Evolutionary conservation across 2,329 filamentous ascomycete species (phyloP).

Genomic region (Neofusicoccum ribis): DNA sequence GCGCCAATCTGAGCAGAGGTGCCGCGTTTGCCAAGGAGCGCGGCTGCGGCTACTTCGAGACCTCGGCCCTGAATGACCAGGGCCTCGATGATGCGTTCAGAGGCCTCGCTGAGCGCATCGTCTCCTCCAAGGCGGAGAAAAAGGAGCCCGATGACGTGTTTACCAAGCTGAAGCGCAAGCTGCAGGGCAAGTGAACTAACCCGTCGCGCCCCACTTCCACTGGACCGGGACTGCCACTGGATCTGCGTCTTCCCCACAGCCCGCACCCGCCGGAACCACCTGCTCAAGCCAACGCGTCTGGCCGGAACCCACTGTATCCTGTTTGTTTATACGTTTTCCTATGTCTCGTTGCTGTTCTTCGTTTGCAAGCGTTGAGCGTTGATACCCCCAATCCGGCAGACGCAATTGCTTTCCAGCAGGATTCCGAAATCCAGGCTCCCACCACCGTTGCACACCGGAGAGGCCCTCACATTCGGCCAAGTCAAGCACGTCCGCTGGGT

Average conservation of each 20-base stretch:
- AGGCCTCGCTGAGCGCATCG: neutral
- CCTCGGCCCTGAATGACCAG: neutral
- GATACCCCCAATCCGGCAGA: slow-evolving; percentile 9
- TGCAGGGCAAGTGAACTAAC: slow-evolving; percentile 11
- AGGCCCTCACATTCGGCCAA: neutral
- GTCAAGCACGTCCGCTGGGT: neutral
- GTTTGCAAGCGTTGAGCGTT: slow-evolving; percentile 17
- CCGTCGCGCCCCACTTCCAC: neutral
- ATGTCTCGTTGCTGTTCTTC: neutral
- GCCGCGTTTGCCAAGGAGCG: neutral
- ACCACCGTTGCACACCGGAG: neutral
- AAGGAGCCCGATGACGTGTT: slow-evolving; percentile 13
- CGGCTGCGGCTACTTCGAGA: slow-evolving; percentile 1
- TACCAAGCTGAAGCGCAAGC: slow-evolving; percentile 10
- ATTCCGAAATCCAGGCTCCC: neutral
- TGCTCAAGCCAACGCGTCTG: neutral
- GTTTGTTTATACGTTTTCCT: neutral
- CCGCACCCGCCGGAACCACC: neutral
- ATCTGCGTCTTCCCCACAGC: neutral
- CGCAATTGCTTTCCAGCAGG: slow-evolving; percentile 8
- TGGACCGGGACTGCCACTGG: neutral
- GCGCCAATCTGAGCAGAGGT: neutral
- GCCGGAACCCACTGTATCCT: neutral
- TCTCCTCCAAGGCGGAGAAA: neutral
- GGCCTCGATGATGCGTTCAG: slow-evolving; percentile 6